Conservation (phyloP, 78 protist genomes). For the Dictyostelium firmibasis region DNA sequence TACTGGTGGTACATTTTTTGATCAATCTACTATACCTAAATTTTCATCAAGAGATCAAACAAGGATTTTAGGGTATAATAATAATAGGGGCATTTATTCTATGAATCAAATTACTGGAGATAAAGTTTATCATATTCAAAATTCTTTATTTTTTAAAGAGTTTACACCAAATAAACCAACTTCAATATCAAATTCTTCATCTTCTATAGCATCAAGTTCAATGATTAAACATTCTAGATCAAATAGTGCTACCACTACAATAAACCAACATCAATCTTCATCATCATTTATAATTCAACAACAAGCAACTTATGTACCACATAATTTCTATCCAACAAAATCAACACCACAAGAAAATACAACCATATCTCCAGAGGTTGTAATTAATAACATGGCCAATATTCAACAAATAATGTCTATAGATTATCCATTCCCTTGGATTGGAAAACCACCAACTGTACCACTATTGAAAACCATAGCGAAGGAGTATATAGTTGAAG, state of each 20-base stretch:
- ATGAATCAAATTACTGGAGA: background rate
- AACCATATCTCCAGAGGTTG: conserved; percentile 21
- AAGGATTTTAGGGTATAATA: background rate
- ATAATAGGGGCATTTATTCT: background rate
- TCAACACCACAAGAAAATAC: conserved; percentile 47
- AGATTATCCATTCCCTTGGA: conserved; percentile 70
- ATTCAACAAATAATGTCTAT: conserved; percentile 60
- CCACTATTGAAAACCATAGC: conserved; percentile 23
- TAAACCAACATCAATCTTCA: background rate
- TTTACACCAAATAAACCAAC: conserved; percentile 60
- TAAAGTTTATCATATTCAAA: conserved; percentile 5
- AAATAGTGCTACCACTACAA: too few species aligned
- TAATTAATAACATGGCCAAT: conserved; percentile 45
- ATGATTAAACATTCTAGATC: background rate
- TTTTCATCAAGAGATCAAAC: background rate
- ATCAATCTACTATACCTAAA: conserved; percentile 29
- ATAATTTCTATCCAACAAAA: conserved; percentile 27
- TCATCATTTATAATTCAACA: background rate
- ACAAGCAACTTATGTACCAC: background rate
- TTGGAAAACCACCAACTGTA: conserved; percentile 68
- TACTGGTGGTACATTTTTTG: conserved; percentile 45
- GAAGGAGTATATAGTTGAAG: conserved; percentile 53
- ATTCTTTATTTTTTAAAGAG: conserved; percentile 28
- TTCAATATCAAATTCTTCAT: background rate
- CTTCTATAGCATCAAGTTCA: background rate